These are phyloP conservation scores for Metschnikowia shivogae DNA, from an alignment of 805 yeast genomes.

Conservation along the genomic window DNA sequence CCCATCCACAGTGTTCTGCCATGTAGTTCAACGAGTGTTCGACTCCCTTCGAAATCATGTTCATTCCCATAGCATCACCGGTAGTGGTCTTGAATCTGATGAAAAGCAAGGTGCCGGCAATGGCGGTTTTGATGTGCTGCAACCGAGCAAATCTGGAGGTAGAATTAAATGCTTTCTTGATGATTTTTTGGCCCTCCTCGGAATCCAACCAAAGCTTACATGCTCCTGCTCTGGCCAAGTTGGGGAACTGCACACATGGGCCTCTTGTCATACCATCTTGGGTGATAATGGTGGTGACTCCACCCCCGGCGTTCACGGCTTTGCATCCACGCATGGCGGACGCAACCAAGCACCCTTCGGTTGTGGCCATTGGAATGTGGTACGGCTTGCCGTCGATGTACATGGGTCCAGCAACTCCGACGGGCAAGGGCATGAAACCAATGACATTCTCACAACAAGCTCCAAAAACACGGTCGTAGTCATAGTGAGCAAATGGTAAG, in stretches of 20 bases:
- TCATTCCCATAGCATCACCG: conserved; percentile 99
- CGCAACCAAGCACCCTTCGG: conserved; percentile 98
- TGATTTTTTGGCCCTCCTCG: conserved; percentile 79
- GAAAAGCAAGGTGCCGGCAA: conserved; percentile 87
- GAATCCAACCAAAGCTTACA: conserved; percentile 95
- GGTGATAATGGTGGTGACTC: conserved; percentile 85
- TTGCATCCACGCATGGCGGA: conserved; percentile 99
- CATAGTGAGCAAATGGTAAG: conserved; percentile 79
- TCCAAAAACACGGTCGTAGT: conserved; percentile 93
- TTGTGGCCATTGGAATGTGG: conserved; percentile 98
- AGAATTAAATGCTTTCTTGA: conserved; percentile 89
- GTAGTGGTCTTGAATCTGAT: conserved; percentile 97
- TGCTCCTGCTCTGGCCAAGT: conserved; percentile 83
- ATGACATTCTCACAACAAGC: conserved; percentile 99
- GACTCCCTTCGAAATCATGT: conserved; percentile 98
- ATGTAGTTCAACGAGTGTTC: conserved; percentile 80
- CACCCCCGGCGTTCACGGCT: conserved; percentile 96
- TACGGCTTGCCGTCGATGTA: conserved; percentile 82
- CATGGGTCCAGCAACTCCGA: conserved; percentile 97
- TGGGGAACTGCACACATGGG: conserved; percentile 89
- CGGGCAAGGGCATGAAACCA: conserved; percentile 94
- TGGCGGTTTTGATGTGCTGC: conserved; percentile 84
- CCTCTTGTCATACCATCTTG: conserved; percentile 99
- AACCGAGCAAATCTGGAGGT: conserved; percentile 96
- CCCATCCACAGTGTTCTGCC: conserved; percentile 87